Evolutionary conservation across 2,329 filamentous ascomycete species (phyloP).

Genomic region (Ophiosphaerella narmari): DNA sequence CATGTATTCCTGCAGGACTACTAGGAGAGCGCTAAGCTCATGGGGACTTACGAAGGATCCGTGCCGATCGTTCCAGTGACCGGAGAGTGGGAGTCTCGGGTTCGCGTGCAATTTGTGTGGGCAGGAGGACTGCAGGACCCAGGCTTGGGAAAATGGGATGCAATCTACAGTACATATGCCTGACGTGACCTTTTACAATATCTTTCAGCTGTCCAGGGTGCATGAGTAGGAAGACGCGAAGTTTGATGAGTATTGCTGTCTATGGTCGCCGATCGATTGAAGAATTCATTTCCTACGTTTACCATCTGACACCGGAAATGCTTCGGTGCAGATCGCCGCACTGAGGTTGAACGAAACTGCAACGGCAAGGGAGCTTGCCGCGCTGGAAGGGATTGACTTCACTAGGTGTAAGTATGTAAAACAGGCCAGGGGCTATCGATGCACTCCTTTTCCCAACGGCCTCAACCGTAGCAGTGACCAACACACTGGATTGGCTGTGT

Average conservation of each 20-base stretch:
- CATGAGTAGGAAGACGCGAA: not conserved
- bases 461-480: constrained; percentile 8
- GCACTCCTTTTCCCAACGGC: constrained; percentile 11
- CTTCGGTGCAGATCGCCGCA: constrained; percentile 5
- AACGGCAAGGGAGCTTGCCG: too few relatives aligned
- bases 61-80: constrained; percentile 5
- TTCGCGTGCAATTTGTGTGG: not conserved
- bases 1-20: constrained; percentile 15
- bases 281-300: not conserved
- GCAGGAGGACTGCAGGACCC: not conserved
- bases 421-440: not conserved
- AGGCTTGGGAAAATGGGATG: not conserved
- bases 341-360: not conserved
- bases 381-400: constrained; percentile 5
- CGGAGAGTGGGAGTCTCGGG: not conserved
- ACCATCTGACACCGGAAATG: not conserved
- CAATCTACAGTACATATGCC: not conserved
- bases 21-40: constrained; percentile 8
- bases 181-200: not conserved
- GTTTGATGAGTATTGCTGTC: too few relatives aligned
- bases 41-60: constrained; percentile 2
- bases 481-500: constrained; percentile 30
- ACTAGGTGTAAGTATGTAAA: too few relatives aligned
- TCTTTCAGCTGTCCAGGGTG: not conserved
- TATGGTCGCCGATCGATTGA: not conserved